Evolutionary conservation across 169 alveolate genomes (phyloP), one percentile per base, ranked within the genome.

Genomic region (Plasmodium inui): DNA sequence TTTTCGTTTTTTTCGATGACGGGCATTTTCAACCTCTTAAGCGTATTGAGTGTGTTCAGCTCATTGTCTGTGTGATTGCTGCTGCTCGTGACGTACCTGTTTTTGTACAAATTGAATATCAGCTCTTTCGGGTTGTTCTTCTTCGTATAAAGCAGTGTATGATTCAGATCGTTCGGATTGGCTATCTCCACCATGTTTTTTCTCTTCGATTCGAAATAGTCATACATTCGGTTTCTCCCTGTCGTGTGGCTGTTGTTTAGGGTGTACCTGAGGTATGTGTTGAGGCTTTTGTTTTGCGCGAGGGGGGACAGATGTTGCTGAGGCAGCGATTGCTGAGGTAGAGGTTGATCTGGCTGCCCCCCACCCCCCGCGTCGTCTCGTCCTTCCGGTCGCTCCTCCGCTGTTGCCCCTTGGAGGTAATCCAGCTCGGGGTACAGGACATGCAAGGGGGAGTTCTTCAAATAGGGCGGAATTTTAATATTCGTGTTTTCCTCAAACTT

Each of bases 191-290:
- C 46, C 81, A 86, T 74, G 19, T 86, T 86, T n/a, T 76, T 86
- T 37, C 55, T 86, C n/a, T 41, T 78, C 26, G 61, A n/a, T n/a
- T 86, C 93, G 67, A 86, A 86, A 44, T 86, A 86, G 12, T 86
- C 93, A 5, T 74, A 30, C 93, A 86, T 86, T 86, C 80, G 74
- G 67, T 86, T 86, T 76, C 82, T 44, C 22, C 79, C 71, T 1
- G 67, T 50, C 6, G 67, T 34, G 76, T 67, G 76, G 39, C 44
- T 86, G 70, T 76, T 86, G 30, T 34, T 34, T 22, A 76, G 17
- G 6, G 19, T 32, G 67, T 41, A 53, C 3, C 32, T 50, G 14
- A 86, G 78, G 46, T 74, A 86, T 70, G n/a, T 44, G 9, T 50
- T 30, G 44, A 74, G 32, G 55, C 14, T 50, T 6, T 74, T 76